Conservation (phyloP, 169 alveolate species). For the Cryptosporidium ubiquitum region DNA sequence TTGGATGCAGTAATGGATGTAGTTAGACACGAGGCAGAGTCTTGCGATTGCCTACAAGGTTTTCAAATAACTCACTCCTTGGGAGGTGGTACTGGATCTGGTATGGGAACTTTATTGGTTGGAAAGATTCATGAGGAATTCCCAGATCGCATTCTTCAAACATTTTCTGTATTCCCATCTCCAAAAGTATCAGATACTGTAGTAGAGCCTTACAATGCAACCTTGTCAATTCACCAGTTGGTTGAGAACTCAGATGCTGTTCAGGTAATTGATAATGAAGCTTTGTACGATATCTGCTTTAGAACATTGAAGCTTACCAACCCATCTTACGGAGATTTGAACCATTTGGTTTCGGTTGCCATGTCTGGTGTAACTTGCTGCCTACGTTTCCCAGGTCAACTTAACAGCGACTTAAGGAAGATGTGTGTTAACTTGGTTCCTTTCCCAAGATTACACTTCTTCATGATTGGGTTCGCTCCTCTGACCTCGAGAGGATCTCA, state of each 20-base stretch:
- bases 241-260: conserved; percentile 98
- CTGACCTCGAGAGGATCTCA: conserved; percentile 97
- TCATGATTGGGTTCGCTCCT: conserved; percentile 99
- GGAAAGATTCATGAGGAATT: conserved; percentile 97
- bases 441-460: conserved; percentile 98
- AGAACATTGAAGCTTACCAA: conserved; percentile 97
- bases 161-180: conserved; percentile 98
- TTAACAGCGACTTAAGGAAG: conserved; percentile 94
- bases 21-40: conserved; percentile 98
- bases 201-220: conserved; percentile 98
- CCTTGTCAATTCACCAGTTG: conserved; percentile 96
- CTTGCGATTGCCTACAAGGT: conserved; percentile 98
- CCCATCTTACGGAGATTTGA: conserved; percentile 98
- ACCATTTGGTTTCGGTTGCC: conserved; percentile 97
- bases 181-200: conserved; percentile 99
- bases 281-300: conserved; percentile 98
- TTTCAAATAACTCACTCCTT: conserved; percentile 97
- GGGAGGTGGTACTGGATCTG: conserved; percentile 99
- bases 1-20: conserved; percentile 98
- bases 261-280: conserved; percentile 98
- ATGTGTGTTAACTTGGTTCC: conserved; percentile 98
- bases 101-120: conserved; percentile 98
- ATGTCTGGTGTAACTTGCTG: conserved; percentile 98
- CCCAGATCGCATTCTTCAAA: conserved; percentile 98
- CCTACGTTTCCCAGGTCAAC: conserved; percentile 97